Percentiles rank a stretch among this genome's conserved stretches.
Evolutionary conservation across 1,284 basidiomycete species (phyloP).

Genomic region (Leccinum subspadiceum): DNA sequence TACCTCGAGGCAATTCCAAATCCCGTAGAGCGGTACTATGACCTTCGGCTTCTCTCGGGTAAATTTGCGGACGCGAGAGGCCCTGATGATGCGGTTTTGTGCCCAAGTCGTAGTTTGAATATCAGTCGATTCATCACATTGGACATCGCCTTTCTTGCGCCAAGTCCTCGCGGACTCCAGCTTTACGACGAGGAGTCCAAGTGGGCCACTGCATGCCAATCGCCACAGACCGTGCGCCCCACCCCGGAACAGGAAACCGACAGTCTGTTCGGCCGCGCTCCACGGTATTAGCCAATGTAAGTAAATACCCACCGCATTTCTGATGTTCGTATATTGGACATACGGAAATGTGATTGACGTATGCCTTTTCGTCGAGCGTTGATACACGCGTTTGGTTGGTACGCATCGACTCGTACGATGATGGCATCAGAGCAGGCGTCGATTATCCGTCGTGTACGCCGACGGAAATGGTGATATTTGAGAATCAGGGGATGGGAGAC

Average conservation of each 20-base stretch:
- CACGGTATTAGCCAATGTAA: not conserved
- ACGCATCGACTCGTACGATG: not conserved
- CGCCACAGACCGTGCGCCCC: not conserved
- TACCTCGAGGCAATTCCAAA: not conserved
- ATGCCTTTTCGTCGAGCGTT: not conserved
- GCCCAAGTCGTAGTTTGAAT: slow-evolving; percentile 2
- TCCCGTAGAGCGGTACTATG: not conserved
- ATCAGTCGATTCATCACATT: slow-evolving; percentile 1
- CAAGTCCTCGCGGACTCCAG: slow-evolving; percentile 2
- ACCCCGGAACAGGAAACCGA: not conserved
- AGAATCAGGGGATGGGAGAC: slow-evolving; percentile 7
- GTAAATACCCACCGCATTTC: not conserved
- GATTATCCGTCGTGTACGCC: slow-evolving; percentile 3
- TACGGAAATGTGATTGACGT: not conserved
- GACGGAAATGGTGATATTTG: slow-evolving; percentile 8
- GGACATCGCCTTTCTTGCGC: slow-evolving; percentile 4
- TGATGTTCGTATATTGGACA: not conserved
- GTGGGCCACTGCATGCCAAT: not conserved
- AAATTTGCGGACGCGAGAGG: not conserved
- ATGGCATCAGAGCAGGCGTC: not conserved
- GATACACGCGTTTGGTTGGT: not conserved
- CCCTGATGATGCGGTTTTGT: not conserved
- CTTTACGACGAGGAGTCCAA: not conserved
- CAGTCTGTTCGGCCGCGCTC: slow-evolving; percentile 2
- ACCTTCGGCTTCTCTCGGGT: not conserved